Evolutionary conservation across 305 asterid species (phyloP), one percentile per base, ranked within the genome.

Genomic region (Ajuga reptans): DNA sequence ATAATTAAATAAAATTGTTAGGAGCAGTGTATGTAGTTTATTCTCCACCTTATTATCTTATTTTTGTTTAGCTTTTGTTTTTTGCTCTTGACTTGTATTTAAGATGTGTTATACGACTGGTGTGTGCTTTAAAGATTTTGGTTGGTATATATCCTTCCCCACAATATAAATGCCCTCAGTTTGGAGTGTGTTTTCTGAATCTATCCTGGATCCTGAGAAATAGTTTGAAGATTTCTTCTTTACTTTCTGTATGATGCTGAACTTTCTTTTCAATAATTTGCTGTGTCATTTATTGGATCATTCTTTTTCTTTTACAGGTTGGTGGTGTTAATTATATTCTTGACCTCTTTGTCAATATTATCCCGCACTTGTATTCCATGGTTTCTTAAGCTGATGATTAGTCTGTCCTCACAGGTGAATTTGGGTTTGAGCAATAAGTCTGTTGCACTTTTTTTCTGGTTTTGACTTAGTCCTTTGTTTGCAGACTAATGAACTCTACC

Each of bases 401-500:
- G 85, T 73, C 85, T 90, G 57, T 88, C 96, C 74, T 80, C 93
- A 75, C 85, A 90, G 95, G 93, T 86, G 72, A 79, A 10, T 64
- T 54, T 63, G 53, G 37, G 55, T 74, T 69, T 74, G 68, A 53
- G 73, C 73, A 61, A 69, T 60, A 69, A 71, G 57, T 18, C 69
- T 43, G 16, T 15, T 6, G 31, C 17, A 49, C 45, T 71, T 68
- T 68, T 42, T 67, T 70, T 72, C 72, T 50, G 70, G 36, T 71
- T 77, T 76, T 73, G 72, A 79, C 75, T 50, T 18, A 68, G 67
- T 77, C 71, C 75, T 56, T 73, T 74, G 62, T 72, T 56, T 82
- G 86, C 94, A 89, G 96, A 89, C 88, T 34, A 87, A 86, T 68
- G 96, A 89, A 78, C 93, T 89, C 70, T 89, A 84, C 76, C 96